Evolutionary conservation across 2,329 filamentous ascomycete species (phyloP).

Genomic region (Annulohypoxylon truncatum): DNA sequence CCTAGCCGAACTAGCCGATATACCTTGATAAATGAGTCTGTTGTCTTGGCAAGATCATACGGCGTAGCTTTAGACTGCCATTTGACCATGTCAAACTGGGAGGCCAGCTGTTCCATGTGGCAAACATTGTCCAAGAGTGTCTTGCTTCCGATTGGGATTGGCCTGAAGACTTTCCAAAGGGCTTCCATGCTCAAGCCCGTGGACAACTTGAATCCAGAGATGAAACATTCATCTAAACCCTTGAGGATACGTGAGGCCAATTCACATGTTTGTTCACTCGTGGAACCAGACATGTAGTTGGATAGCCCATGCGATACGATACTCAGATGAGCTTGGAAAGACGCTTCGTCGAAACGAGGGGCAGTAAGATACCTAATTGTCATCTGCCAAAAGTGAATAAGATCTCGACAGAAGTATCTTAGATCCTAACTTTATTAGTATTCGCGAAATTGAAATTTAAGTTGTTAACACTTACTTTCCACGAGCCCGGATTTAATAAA

Average conservation of each 20-base stretch:
- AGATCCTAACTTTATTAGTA: slow-evolving; percentile 46
- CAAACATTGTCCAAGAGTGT: slow-evolving; percentile 59
- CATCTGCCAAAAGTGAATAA: slow-evolving; percentile 67
- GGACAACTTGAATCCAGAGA: slow-evolving; percentile 75
- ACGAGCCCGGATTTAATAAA: slow-evolving; percentile 44
- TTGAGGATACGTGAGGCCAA: slow-evolving; percentile 56
- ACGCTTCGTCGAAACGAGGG: slow-evolving; percentile 68
- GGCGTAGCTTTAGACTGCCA: slow-evolving; percentile 68
- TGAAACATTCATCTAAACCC: slow-evolving; percentile 68
- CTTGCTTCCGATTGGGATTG: slow-evolving; percentile 64
- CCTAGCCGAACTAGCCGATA: slow-evolving; percentile 66
- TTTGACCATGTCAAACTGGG: slow-evolving; percentile 69
- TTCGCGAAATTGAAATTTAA: background rate
- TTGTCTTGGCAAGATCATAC: slow-evolving; percentile 63
- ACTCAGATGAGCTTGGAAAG: slow-evolving; percentile 71
- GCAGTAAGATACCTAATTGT: slow-evolving; percentile 62
- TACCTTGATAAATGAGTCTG: slow-evolving; percentile 65
- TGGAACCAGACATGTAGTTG: slow-evolving; percentile 45
- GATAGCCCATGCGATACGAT: slow-evolving; percentile 60
- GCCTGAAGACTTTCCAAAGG: slow-evolving; percentile 80
- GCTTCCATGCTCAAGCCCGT: slow-evolving; percentile 84
- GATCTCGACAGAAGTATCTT: slow-evolving; percentile 50
- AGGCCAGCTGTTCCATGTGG: slow-evolving; percentile 66
- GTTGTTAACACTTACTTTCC: slow-evolving; percentile 46
- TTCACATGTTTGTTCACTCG: slow-evolving; percentile 48